Conservation (phyloP, 2,329 filamentous ascomycete genomes). For the Colletotrichum sp. region DNA sequence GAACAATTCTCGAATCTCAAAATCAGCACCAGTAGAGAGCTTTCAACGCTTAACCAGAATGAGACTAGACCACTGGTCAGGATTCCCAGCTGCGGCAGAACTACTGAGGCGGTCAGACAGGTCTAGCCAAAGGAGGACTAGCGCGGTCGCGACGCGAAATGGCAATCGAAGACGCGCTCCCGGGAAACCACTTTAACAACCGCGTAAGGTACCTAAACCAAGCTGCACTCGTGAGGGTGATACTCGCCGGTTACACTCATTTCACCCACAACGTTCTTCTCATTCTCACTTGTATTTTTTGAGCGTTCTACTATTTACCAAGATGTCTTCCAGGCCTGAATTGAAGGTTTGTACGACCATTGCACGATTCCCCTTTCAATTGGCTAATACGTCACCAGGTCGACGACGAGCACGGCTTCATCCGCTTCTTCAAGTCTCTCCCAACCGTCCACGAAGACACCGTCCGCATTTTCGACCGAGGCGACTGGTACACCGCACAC, state of each 20-base stretch:
- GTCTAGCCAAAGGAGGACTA: background rate
- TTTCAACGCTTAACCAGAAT: background rate
- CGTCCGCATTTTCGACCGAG: conserved; percentile 89
- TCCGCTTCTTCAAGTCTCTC: conserved; percentile 92
- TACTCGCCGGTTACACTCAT: background rate
- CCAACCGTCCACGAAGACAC: conserved; percentile 74
- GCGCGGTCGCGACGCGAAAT: conserved; percentile 21
- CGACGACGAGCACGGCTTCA: conserved; percentile 96
- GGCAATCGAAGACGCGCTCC: conserved; percentile 12
- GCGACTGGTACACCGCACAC: conserved; percentile 96
- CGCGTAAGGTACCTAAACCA: background rate
- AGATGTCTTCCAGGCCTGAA: conserved; percentile 75
- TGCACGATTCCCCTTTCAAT: background rate
- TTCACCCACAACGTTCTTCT: background rate
- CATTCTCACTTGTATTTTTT: background rate
- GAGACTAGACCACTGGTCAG: background rate
- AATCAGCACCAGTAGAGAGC: background rate
- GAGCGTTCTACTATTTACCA: conserved; percentile 25
- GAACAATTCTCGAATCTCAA: background rate
- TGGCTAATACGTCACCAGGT: conserved; percentile 58
- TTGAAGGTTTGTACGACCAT: conserved; percentile 59
- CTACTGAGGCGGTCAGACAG: background rate
- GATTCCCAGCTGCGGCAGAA: background rate
- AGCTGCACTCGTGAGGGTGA: background rate
- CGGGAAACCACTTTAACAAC: conserved; percentile 9